Evolutionary conservation across 2,329 filamentous ascomycete species (phyloP), one percentile per base, ranked within the genome.

Genomic region (Colletotrichum chrysophilum): DNA sequence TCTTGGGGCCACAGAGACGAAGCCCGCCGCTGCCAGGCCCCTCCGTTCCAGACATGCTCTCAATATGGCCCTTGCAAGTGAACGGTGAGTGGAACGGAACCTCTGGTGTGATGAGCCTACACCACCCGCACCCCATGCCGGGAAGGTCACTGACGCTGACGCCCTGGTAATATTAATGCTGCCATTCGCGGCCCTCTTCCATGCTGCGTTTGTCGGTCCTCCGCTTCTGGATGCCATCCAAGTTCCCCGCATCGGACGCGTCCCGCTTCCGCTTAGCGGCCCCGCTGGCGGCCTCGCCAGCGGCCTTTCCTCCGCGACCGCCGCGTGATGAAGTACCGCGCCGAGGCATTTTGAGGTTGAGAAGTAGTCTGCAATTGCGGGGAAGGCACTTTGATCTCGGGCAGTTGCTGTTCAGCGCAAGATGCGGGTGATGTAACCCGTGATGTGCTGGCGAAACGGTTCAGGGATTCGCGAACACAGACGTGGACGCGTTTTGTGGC

Each of bases 181-280:
- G 18, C 34, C 52, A 61, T 58, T 62, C 52, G 28, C 4, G 14
- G 12, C 64, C 34, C 5, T 18, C 18, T 5, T 66, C 60, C 24
- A 7, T 26, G 30, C 24, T 66, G 9, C 8, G 30, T 3, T 7
- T 4, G 52, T 34, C 26, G 5, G 55, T 32, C 30, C 36, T 73
- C 2, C 28, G 36, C 16, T 69, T 62, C 65, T 55, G 65, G 43
- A 68, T 66, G 21, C 52, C 56, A 1, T 21, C 55, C 48, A 48
- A 3, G 36, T 32, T 60, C 24, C 24, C 28, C 32, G 43, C 64
- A 34, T 67, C 52, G 9, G 62, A 61, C 26, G 64, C 12, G 28
- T 72, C 70, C 26, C 62, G 70, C 52, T 72, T 60, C 43, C 64
- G 34, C 26, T 61, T 68, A 21, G 52, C 55, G 32, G 58, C 58